phyloP scores from a whole-genome alignment of 106 monocot genomes.

The Acorus gramineus region DNA sequence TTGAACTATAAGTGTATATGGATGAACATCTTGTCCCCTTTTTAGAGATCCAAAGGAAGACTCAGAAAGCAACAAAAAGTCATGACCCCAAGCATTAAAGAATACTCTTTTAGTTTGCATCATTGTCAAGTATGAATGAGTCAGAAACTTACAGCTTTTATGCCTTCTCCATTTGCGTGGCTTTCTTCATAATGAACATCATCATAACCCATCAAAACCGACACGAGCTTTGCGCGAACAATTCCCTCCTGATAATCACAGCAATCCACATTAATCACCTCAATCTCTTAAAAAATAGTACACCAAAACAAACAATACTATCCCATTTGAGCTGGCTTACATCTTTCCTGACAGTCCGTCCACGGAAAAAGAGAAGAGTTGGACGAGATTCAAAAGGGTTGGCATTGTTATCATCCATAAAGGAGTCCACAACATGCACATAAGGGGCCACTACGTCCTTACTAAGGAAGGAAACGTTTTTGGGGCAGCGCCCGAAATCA shows the following conservation, averaged over 20 bases:
- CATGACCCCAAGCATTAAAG: too few species aligned
- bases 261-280: too few species aligned
- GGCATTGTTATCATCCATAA: constrained; percentile 42
- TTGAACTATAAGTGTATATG: too few species aligned
- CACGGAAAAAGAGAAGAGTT: constrained; percentile 90
- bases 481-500: constrained; percentile 78
- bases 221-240: constrained; percentile 60
- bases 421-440: constrained; percentile 77
- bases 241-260: constrained; percentile 52
- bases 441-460: constrained; percentile 92
- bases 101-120: too few species aligned
- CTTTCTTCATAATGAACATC: constrained; percentile 81
- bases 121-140: neutral
- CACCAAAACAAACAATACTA: neutral
- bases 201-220: constrained; percentile 49
- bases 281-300: neutral
- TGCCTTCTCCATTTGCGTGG: constrained; percentile 70
- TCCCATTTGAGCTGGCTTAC: constrained; percentile 29
- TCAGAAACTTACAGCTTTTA: constrained; percentile 47
- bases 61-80: too few species aligned
- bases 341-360: constrained; percentile 91
- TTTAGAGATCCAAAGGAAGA: too few species aligned
- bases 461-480: constrained; percentile 39
- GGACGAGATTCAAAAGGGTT: constrained; percentile 72
- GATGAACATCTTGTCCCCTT: too few species aligned